Evolutionary conservation across 148 eudicot species (phyloP).

Genomic region (Chenopodium berlandieri): DNA sequence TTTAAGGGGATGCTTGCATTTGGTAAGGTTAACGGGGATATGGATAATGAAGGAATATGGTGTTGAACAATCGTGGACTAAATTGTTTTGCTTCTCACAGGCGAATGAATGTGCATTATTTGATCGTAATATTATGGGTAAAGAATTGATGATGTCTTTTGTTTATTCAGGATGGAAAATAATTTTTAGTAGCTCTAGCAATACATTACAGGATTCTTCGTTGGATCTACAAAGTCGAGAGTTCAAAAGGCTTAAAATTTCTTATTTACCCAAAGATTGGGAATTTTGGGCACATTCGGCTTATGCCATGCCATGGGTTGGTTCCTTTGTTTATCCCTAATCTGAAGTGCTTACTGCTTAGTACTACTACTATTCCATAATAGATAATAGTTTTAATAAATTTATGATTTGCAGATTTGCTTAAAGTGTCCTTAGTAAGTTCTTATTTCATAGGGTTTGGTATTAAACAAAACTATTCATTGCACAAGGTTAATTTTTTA

Average conservation of each 20-base stretch:
- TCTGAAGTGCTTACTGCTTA: too few species aligned
- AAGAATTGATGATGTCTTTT: too few species aligned
- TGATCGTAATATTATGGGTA: not conserved
- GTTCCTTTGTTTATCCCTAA: not conserved
- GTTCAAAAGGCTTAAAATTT: too few species aligned
- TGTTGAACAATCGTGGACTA: not conserved
- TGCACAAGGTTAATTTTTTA: too few species aligned
- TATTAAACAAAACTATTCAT: too few species aligned
- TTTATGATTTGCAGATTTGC: too few species aligned
- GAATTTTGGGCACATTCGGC: too few species aligned
- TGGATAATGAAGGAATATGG: not conserved
- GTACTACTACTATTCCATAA: too few species aligned
- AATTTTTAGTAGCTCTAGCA: not conserved
- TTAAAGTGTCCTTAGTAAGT: too few species aligned
- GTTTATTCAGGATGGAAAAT: not conserved
- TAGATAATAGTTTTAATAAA: too few species aligned
- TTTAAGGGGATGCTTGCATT: not conserved
- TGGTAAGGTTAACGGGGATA: not conserved
- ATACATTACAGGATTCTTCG: not conserved
- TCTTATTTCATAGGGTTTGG: too few species aligned
- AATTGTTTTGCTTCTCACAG: not conserved
- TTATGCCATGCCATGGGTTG: not conserved
- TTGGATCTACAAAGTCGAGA: not conserved
- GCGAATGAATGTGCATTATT: too few species aligned
- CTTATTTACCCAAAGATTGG: not conserved